These are phyloP conservation scores for Colletotrichum camelliae DNA, from an alignment of 2,329 filamentous ascomycete genomes.

Conservation along the genomic window DNA sequence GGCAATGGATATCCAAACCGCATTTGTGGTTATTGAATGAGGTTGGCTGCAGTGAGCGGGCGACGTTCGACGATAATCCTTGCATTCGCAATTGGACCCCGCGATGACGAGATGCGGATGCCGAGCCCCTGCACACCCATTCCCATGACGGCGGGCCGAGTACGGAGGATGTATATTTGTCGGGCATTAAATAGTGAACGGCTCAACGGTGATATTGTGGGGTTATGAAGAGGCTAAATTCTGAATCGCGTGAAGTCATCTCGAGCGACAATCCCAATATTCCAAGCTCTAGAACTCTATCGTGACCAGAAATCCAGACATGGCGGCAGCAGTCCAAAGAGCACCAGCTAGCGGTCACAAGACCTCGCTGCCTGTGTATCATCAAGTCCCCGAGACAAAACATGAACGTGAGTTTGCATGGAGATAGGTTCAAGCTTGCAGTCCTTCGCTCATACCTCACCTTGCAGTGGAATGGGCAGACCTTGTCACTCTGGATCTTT, in stretches of 20 bases:
- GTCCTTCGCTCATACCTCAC: neutral
- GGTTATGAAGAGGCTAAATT: no score
- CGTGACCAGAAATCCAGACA: neutral
- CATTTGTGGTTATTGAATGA: neutral
- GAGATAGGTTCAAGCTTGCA: fast-evolving
- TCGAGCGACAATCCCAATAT: neutral
- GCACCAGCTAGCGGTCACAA: neutral
- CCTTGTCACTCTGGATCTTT: constrained; percentile 61
- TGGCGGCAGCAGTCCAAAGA: neutral
- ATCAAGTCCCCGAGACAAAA: constrained; percentile 38
- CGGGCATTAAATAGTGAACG: neutral
- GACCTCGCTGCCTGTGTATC: constrained; percentile 31
- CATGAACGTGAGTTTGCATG: constrained; percentile 33
- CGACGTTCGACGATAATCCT: neutral
- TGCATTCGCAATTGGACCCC: constrained; percentile 5
- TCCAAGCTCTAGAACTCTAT: fast-evolving
- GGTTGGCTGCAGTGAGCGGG: neutral
- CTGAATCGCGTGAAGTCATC: neutral
- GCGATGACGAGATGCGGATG: constrained; percentile 7
- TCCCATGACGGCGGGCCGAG: neutral
- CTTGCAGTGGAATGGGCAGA: constrained; percentile 56
- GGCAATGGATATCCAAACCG: neutral
- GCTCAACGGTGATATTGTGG: neutral
- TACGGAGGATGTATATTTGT: neutral
- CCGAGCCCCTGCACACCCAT: neutral